These are phyloP conservation scores for Colletotrichum siamense DNA, from an alignment of 2,329 filamentous ascomycete species.

Conservation along the genomic window DNA sequence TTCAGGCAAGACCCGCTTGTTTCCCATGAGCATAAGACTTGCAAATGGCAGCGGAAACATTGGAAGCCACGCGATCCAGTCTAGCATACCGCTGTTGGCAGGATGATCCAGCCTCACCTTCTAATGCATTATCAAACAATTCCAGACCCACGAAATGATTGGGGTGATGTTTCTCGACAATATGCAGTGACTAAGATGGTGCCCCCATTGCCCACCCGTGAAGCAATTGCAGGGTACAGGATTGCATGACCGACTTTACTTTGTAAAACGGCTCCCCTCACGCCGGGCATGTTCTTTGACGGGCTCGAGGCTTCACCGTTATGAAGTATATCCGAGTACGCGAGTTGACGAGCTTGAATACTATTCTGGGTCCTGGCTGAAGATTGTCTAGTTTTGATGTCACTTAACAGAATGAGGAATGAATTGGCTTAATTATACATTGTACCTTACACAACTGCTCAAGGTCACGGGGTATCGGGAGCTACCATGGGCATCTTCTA, in stretches of 20 bases:
- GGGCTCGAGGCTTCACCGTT: neutral
- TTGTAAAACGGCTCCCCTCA: neutral
- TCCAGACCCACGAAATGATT: neutral
- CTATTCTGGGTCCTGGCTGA: neutral
- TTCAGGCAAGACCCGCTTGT: neutral
- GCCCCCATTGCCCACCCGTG: neutral
- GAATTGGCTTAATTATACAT: neutral
- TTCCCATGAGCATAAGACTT: neutral
- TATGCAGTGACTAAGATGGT: neutral
- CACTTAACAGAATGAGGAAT: neutral
- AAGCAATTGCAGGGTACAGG: neutral
- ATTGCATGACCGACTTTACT: neutral
- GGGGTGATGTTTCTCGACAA: neutral
- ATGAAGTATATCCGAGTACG: neutral
- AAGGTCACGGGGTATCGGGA: neutral
- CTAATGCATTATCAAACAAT: neutral
- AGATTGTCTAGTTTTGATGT: neutral
- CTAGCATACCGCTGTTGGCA: neutral
- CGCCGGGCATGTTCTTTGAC: neutral
- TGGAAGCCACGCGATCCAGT: neutral
- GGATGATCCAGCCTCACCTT: neutral
- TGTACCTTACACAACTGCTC: neutral
- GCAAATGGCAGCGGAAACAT: neutral
- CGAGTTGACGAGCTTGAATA: neutral
- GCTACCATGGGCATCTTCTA: neutral